Base-by-base conservation (phyloP, 2,329 filamentous ascomycete species). In the Cladophialophora carrionii region DNA sequence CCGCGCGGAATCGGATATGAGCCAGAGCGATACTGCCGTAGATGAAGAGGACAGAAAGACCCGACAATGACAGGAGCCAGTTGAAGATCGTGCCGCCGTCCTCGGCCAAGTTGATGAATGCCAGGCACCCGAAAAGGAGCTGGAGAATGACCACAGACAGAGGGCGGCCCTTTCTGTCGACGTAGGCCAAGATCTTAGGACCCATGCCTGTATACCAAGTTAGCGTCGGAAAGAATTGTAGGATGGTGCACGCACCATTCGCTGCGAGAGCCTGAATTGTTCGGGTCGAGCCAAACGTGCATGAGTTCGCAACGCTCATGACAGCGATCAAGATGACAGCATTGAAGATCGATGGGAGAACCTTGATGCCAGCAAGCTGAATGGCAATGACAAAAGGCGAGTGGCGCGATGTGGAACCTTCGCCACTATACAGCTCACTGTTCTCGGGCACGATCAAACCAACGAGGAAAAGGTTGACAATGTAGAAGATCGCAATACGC, bases 371-470 rank as follows among this genome's bases (percentile, higher is more conserved):
- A 1, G 92, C 91, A 68, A 92, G 89, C 70, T 90, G 82, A 72
- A 96, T 96, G 68, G 93, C 91, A 73, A 97, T 96, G 72, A 97
- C 93, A 76, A 97, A 97, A 2, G 94, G 94, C 3, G 92, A 96
- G 1, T 92, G 90, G 26, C 87, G 86, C 49, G 88, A 86, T 74
- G 91, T 85, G 59, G 84, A 85, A n/a, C 81, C 81, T 68, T 96
- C 86, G 71, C 85, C 79, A 43, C 65, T 66, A 75, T 90, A 93
- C 71, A 54, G 74, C 75, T 43, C 43, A 58, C 67, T 69, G 60
- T 68, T 66, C 34, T 34, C 65, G 0, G 88, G 90, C 0, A 97
- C 91, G 3, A 96, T 82, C 1, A 96, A 83, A 29, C 94, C 92
- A 63, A 97, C 87, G 3, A 97, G 80, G 8, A 87, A 87, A 12